phyloP scores from a whole-genome alignment of 2,329 filamentous ascomycete genomes.

The Fusarium sp. region DNA sequence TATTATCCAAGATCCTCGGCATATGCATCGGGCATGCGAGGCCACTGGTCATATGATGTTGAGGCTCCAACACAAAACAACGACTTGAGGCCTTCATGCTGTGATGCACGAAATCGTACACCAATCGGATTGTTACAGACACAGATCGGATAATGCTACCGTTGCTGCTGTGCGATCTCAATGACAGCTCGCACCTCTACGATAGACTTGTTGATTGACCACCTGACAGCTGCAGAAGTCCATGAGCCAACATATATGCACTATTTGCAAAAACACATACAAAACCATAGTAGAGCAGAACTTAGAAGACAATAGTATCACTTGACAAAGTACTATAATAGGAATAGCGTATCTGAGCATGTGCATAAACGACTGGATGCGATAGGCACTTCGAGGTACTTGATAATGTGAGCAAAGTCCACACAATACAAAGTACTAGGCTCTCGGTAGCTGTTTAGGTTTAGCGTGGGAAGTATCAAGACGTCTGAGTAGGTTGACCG shows the following conservation, averaged over 20 bases:
- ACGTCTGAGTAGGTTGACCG: slow-evolving; percentile 44
- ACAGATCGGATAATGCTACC: slow-evolving; percentile 29
- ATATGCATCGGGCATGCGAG: not conserved
- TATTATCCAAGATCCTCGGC: not conserved
- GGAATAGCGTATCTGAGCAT: slow-evolving; percentile 37
- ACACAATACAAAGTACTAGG: slow-evolving; percentile 1
- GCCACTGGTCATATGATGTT: slow-evolving; percentile 5
- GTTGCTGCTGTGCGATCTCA: slow-evolving; percentile 21
- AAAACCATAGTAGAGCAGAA: too few species aligned
- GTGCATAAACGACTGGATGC: slow-evolving; percentile 40
- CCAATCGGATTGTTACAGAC: slow-evolving; percentile 25
- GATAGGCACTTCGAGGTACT: slow-evolving; percentile 22
- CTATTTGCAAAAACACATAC: not conserved
- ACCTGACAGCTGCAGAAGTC: not conserved
- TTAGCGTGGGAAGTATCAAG: slow-evolving; percentile 34
- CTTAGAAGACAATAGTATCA: slow-evolving; percentile 15
- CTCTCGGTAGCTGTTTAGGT: slow-evolving; percentile 42
- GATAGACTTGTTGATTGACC: slow-evolving; percentile 10
- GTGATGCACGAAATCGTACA: slow-evolving; percentile 35
- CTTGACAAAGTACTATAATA: slow-evolving; percentile 26
- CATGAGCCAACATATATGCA: slow-evolving; percentile 2
- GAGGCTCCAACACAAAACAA: not conserved
- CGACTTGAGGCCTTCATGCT: slow-evolving; percentile 34
- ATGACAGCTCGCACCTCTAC: slow-evolving; percentile 16
- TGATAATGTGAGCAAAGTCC: not conserved